Evolutionary conservation across 768 basidiomycete species (phyloP), one percentile per base, ranked within the genome.

Genomic region (Xanthoconium stramineum): DNA sequence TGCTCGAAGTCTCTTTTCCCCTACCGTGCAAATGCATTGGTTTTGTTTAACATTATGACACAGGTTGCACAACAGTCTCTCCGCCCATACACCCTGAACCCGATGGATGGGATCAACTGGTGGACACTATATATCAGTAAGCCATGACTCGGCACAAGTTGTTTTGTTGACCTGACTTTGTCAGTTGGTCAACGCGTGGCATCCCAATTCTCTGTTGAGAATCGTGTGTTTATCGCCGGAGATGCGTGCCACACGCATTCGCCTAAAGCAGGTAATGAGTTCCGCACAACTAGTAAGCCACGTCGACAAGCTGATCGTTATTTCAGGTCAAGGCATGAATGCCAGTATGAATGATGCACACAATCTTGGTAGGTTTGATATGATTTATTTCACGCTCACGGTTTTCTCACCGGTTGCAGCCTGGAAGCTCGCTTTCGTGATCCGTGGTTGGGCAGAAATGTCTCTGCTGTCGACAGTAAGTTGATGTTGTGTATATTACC

Each of bases 141-240:
- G 75, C 58, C 5, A 15, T 33, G 20, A 49, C 42, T 9, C 20
- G 3, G 24, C 20, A 11, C 5, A 47, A 1, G 10, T 12, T 28
- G 29, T 38, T 30, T 49, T 20, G 12, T 35, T 46, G 6, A n/a
- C 11, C 47, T 50, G 35, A 59, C 17, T 12, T 28, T 32, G 15
- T 33, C 37, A 81, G 82, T 83, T 47, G 81, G 81, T 2, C 82
- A 84, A 61, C 76, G 83, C 5, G 78, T 84, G 9, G 81, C 82
- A 14, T 75, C 80, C 32, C 70, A 69, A n/a, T 84, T 78, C 65
- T 76, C 78, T 2, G 61, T 74, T 1, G 58, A 75, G 39, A 67
- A 82, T 33, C 78, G 83, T 6, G 72, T 83, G 3, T 81, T 83
- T 60, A 83, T 84, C 46, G 83, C 78, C 0, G 82, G 83, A 13